These are phyloP conservation scores for Pythium guiyangense DNA, from an alignment of 352 stramenopile species.

Conservation along the genomic window DNA sequence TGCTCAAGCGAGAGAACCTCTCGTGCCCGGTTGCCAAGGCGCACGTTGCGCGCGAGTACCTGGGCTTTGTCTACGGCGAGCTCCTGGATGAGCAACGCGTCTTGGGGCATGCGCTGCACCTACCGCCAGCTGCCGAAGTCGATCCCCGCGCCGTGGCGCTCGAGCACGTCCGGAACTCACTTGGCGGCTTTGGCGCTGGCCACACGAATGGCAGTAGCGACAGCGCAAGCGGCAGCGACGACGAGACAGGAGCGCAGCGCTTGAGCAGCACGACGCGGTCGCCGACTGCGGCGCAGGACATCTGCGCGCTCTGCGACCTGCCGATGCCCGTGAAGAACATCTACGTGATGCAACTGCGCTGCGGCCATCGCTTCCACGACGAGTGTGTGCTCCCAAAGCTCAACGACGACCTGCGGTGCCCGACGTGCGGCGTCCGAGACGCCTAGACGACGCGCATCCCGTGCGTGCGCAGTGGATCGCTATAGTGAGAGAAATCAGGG, in stretches of 20 bases:
- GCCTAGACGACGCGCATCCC: not conserved
- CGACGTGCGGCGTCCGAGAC: constrained; percentile 28
- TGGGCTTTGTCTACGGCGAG: constrained; percentile 33
- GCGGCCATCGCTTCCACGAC: constrained; percentile 67
- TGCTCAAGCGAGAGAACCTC: constrained; percentile 36
- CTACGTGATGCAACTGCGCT: constrained; percentile 42
- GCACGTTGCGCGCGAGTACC: constrained; percentile 21
- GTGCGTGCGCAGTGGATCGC: no score
- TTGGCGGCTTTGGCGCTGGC: not conserved
- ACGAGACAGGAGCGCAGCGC: not conserved
- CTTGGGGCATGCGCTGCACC: not conserved
- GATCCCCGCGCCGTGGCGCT: not conserved
- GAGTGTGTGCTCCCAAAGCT: constrained; percentile 57
- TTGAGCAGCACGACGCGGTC: not conserved
- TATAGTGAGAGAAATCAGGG: no score
- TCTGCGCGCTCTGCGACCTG: constrained; percentile 19
- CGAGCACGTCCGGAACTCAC: not conserved
- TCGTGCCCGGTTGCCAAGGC: constrained; percentile 26
- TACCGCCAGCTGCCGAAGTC: not conserved
- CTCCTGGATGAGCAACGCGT: constrained; percentile 15
- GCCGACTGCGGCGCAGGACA: not conserved
- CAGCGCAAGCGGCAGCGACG: not conserved
- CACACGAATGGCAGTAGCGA: not conserved
- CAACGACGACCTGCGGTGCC: constrained; percentile 50
- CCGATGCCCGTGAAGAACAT: constrained; percentile 17